Conservation (phyloP, 2,329 filamentous ascomycete species). For the Diaporthe batatas region DNA sequence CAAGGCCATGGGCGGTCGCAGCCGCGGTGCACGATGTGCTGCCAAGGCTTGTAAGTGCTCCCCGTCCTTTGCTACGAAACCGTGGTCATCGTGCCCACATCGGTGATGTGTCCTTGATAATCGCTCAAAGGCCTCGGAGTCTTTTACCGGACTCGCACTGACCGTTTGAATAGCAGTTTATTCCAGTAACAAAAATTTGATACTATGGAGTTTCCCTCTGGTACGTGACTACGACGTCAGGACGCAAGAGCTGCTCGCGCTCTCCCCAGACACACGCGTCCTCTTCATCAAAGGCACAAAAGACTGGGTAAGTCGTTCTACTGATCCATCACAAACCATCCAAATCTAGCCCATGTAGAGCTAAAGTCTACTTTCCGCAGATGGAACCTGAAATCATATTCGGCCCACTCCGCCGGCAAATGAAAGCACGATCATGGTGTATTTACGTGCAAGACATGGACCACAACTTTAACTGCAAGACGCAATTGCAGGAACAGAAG, state of each 20-base stretch:
- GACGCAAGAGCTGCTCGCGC: neutral
- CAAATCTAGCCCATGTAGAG: neutral
- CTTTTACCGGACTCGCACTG: no score
- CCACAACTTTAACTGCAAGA: neutral
- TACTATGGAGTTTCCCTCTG: conserved; percentile 7
- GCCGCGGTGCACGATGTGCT: neutral
- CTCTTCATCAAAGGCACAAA: conserved; percentile 6
- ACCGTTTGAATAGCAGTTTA: neutral
- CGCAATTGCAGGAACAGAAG: neutral
- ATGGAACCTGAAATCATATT: neutral
- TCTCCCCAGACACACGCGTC: conserved; percentile 2
- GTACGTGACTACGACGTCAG: conserved; percentile 3
- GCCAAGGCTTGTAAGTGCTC: conserved; percentile 3
- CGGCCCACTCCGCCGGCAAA: neutral
- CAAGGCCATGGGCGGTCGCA: conserved; percentile 15
- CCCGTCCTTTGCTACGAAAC: neutral
- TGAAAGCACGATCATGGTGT: neutral
- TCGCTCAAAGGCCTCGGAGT: no score
- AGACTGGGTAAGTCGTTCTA: neutral
- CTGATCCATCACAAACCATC: neutral
- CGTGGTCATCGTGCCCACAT: no score
- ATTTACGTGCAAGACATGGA: neutral
- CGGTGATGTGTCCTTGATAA: no score
- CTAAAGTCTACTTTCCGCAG: neutral
- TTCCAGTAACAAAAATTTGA: neutral